Percentiles rank a stretch among this genome's conserved stretches.
phyloP scores from a whole-genome alignment of 208 protist genomes.

The Polymyxa betae region DNA sequence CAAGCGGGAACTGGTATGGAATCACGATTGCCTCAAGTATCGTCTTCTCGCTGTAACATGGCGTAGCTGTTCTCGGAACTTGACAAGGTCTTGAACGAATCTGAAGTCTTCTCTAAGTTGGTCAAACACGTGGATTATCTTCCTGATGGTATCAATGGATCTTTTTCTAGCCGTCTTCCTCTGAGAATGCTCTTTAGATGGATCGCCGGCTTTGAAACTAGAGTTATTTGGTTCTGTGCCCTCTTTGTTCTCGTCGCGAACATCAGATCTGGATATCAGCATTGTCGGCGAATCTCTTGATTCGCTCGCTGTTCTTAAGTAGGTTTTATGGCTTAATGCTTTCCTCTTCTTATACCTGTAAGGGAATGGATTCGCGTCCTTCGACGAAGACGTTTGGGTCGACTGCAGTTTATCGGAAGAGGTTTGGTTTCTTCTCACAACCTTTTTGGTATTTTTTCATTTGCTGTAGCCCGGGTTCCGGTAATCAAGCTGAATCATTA shows the following conservation, averaged over 20 bases:
- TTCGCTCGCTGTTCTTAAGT: background rate
- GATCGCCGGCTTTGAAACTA: no score
- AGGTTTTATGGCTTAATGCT: background rate
- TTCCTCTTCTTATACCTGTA: background rate
- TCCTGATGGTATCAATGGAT: no score
- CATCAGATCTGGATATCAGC: slow-evolving; percentile 30
- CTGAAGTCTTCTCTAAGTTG: no score
- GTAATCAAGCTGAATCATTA: background rate
- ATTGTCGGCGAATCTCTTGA: background rate
- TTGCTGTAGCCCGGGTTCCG: slow-evolving; percentile 36
- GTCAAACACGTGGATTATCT: no score
- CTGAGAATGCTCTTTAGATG: no score
- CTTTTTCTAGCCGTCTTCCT: no score
- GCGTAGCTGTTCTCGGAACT: no score
- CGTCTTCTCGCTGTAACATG: no score
- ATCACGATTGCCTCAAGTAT: no score
- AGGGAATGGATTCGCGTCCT: background rate
- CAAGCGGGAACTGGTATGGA: no score
- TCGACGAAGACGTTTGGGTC: background rate
- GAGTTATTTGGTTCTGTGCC: slow-evolving; percentile 36
- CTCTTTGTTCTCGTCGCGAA: background rate
- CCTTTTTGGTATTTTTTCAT: background rate
- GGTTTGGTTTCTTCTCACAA: background rate
- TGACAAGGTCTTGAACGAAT: no score
- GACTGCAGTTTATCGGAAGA: background rate